phyloP scores from a whole-genome alignment of 2,329 filamentous ascomycete genomes.

The Fusarium verticillioides region DNA sequence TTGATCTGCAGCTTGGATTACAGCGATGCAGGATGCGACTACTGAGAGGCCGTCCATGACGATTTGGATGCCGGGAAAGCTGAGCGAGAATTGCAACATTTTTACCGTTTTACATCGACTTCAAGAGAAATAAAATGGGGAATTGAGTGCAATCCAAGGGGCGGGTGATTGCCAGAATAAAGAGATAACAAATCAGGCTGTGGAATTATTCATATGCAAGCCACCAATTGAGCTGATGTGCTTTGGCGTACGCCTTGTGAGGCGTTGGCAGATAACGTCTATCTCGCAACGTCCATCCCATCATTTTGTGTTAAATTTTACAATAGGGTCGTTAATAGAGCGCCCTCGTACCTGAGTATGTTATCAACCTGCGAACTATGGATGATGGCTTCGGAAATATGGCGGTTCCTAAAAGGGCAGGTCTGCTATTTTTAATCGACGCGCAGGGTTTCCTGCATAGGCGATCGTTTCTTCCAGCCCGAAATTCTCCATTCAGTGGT shows the following conservation, averaged over 20 bases:
- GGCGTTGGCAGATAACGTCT: neutral
- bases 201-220: neutral
- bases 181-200: neutral
- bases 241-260: neutral
- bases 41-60: conserved; percentile 6
- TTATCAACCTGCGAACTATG: neutral
- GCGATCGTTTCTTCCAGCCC: neutral
- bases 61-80: too few relatives aligned
- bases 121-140: neutral
- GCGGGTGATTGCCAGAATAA: neutral
- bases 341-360: too few relatives aligned
- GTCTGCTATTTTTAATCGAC: neutral
- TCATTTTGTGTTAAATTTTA: too few relatives aligned
- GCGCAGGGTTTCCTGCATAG: neutral
- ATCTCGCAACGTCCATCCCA: neutral
- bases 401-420: neutral
- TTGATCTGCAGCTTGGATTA: conserved; percentile 7
- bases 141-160: neutral
- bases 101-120: neutral
- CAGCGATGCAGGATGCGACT: conserved; percentile 4
- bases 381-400: too few relatives aligned
- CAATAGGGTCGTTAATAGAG: neutral
- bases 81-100: too few relatives aligned
- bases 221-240: neutral
- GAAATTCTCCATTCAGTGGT: neutral